These are phyloP conservation scores for Colletotrichum incanum DNA, from an alignment of 2,329 filamentous ascomycete species.

Conservation along the genomic window DNA sequence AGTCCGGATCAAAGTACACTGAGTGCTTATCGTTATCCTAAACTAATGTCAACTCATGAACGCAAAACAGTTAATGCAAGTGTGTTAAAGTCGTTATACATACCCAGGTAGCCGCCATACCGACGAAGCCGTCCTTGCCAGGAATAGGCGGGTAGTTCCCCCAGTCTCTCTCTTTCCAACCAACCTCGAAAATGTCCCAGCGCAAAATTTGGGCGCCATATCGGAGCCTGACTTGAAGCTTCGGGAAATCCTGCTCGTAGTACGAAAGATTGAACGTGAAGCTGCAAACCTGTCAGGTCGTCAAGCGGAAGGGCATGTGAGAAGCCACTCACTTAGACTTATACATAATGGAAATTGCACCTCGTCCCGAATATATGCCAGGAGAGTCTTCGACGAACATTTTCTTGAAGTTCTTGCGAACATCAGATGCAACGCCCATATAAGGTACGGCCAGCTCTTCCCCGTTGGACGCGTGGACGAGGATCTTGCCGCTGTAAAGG, in stretches of 20 bases:
- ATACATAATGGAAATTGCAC: conserved; percentile 15
- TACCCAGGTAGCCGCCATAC: conserved; percentile 45
- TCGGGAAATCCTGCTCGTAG: conserved; percentile 37
- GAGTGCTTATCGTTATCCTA: conserved; percentile 22
- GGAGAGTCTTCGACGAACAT: conserved; percentile 24
- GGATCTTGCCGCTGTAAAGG: conserved; percentile 62
- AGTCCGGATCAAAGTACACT: conserved; percentile 24
- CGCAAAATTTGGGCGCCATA: conserved; percentile 33
- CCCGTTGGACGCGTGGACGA: conserved; percentile 57
- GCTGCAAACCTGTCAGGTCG: conserved; percentile 11
- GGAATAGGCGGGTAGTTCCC: conserved; percentile 56
- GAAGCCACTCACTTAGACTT: conserved; percentile 31
- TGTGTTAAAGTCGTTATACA: background rate
- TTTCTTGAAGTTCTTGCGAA: conserved; percentile 21
- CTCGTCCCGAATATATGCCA: conserved; percentile 7
- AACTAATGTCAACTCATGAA: background rate
- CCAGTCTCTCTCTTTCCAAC: conserved; percentile 58
- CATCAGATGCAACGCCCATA: conserved; percentile 43
- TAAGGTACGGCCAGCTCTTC: conserved; percentile 61
- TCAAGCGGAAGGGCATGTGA: too few species aligned
- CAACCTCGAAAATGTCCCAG: conserved; percentile 54
- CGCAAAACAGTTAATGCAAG: too few species aligned
- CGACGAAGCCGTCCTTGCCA: conserved; percentile 58
- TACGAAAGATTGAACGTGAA: conserved; percentile 38
- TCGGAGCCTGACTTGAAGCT: conserved; percentile 20